Evolutionary conservation across 345 rosid genomes (phyloP).

Genomic region (Salix brachista): DNA sequence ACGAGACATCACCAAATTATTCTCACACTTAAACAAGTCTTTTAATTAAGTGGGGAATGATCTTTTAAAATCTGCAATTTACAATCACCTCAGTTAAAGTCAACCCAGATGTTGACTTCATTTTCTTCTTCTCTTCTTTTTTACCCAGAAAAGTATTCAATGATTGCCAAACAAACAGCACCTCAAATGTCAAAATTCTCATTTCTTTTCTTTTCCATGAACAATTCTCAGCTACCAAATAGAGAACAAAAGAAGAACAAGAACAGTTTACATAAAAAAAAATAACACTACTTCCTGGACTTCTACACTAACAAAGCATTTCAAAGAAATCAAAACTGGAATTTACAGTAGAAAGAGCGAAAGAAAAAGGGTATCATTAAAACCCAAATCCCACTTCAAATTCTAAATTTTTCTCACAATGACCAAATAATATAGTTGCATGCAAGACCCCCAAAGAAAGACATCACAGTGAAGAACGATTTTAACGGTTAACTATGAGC

Average conservation of each 20-base stretch:
- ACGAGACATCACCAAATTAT: background rate
- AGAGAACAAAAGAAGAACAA: background rate
- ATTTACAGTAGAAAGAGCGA: background rate
- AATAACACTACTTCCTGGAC: background rate
- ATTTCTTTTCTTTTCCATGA: background rate
- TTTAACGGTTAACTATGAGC: too few species aligned
- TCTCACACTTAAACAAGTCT: background rate
- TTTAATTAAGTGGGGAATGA: background rate
- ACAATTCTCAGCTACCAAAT: background rate
- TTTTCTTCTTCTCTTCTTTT: too few species aligned
- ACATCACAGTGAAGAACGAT: too few species aligned
- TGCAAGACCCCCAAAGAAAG: too few species aligned
- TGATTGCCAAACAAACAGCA: too few species aligned
- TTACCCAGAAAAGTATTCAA: background rate
- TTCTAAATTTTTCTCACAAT: background rate
- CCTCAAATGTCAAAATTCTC: background rate
- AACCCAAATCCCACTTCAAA: background rate
- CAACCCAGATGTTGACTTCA: background rate
- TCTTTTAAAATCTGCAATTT: too few species aligned
- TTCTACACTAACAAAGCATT: background rate
- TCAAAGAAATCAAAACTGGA: background rate
- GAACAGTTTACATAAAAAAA: background rate
- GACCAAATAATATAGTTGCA: background rate
- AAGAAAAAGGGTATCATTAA: background rate
- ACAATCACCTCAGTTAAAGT: background rate